phyloP scores from a whole-genome alignment of 2,329 filamentous ascomycete species.

The Phaeosphaeriaceae sp. region DNA sequence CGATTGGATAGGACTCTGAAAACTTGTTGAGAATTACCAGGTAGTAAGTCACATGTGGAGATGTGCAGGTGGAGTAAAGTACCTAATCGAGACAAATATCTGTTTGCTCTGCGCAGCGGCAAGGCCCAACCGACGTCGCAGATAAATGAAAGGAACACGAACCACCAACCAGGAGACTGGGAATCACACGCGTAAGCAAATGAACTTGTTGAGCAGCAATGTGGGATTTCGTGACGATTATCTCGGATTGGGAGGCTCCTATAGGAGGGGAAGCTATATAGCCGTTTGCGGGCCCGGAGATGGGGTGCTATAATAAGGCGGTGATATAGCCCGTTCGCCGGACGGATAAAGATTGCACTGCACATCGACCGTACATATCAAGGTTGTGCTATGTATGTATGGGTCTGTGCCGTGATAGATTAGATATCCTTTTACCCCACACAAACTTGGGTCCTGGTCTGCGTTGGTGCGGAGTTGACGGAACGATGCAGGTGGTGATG shows the following conservation, averaged over 20 bases:
- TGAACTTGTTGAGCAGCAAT: neutral
- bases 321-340: neutral
- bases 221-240: neutral
- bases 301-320: neutral
- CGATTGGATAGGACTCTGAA: neutral
- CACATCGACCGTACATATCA: neutral
- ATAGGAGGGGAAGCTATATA: neutral
- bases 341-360: neutral
- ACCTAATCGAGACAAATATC: neutral
- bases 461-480: neutral
- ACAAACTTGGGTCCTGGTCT: neutral
- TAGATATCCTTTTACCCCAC: neutral
- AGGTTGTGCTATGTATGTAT: neutral
- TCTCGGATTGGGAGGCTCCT: neutral
- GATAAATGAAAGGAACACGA: neutral
- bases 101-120: neutral
- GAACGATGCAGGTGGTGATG: too few species aligned
- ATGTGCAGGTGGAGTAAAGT: neutral
- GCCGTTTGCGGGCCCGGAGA: neutral
- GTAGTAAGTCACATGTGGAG: neutral
- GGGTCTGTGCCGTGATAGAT: neutral
- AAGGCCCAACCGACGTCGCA: neutral
- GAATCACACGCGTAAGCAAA: neutral
- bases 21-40: neutral
- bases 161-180: neutral